Evolutionary conservation across 306 rosid genomes (phyloP), one percentile per base, ranked within the genome.

Genomic region (Rosa lucieae): DNA sequence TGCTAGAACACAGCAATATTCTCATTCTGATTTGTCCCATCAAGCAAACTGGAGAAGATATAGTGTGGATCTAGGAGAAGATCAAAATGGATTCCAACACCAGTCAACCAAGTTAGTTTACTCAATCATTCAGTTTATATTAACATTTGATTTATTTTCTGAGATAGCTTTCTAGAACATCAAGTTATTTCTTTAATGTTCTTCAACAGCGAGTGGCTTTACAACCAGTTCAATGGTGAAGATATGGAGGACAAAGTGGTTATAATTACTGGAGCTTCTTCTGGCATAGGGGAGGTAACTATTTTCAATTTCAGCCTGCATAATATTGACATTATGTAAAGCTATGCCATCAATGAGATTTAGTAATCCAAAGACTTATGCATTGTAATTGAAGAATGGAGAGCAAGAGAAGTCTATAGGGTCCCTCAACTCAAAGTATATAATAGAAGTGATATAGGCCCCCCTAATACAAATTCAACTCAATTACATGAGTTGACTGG

Each of bases 251-350:
- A 83, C 71, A 94, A 91, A 82, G 97, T 90, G 0, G 96, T 94
- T 46, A 89, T 94, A 6, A 92, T 94, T 84, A 94, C 98, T 5
- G 98, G 98, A 29, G 98, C 98, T 75, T 94, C 98, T 74, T 94
- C 98, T n/a, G 92, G 81, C 75, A 92, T 92, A 17, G 98, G 98
- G 79, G 98, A 92, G 94, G 98, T 87, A 79, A 75, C 79, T 3
- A 21, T 55, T 20, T 7, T 15, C 17, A 3, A 0, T 37, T 8
- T 61, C 18, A 1, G 18, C 2, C 14, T 3, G 23, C 1, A 51
- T 17, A 14, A 8, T 66, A 8, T 40, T 39, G 14, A 67, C 48
- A 17, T 17, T 39, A 7, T 13, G 44, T 32, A 32, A 65, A 32
- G 70, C 70, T 15, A 14, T 35, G n/a, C 70, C 44, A 14, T 32